Evolutionary conservation across 2,329 filamentous ascomycete species (phyloP), one percentile per base, ranked within the genome.

Genomic region (Epichloe glyceriae): DNA sequence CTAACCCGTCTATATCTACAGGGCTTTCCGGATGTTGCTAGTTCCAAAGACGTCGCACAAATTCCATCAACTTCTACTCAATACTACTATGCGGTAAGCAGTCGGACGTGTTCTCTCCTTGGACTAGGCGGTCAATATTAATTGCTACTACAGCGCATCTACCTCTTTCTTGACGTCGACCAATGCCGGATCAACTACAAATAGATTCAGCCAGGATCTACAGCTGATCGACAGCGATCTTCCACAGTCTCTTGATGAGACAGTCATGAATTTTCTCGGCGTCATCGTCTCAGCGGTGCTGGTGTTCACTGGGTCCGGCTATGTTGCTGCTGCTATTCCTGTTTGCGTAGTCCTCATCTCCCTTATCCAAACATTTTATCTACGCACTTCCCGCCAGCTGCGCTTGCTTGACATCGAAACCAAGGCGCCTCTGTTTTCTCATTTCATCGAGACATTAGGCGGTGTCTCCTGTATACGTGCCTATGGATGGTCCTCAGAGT

Each of bases 301-400:
- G 0, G 70, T 80, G 10, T 68, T 69, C 5, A 62, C 67, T 0
- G 68, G 70, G 3, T 71, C 76, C 2, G 69, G 66, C 35, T 71
- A 71, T 50, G 65, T 76, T 0, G 67, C 67, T 0, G 60, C 73
- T 2, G 67, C 67, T 0, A 64, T 79, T n/a, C 76, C 77, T 0
- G 51, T 71, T 4, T 53, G 52, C 2, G 19, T 62, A 3, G 8
- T 56, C 4, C 49, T 56, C 1, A 48, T 66, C 5, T 60, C 54
- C 30, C n/a, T 59, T 3, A 44, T 65, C 8, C 62, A 66, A 34
- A 58, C 57, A 19, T 60, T 58, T n/a, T 65, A 65, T 45, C 59
- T 67, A 3, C 54, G 57, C 0, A 67, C 64, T 1, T 66, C 64
- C 1, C 56, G 62, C 0, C 63, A 66, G 45, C 50, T 64, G 3